Conservation (phyloP, 2,329 filamentous ascomycete species). For the Diplocarpon rosae region DNA sequence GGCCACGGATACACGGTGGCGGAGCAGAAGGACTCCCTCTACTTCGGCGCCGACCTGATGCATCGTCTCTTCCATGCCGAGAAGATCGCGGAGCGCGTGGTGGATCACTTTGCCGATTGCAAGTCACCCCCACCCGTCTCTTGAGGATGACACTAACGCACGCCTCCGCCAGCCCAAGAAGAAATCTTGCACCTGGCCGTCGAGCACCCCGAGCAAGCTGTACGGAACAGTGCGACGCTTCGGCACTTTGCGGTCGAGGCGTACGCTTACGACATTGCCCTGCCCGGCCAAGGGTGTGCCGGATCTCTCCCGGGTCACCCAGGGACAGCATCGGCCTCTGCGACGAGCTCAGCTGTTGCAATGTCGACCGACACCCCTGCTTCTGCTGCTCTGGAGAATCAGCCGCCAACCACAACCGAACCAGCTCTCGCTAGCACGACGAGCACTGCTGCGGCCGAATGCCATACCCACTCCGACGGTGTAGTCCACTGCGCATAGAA, state of each 20-base stretch:
- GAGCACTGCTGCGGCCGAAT: constrained; percentile 24
- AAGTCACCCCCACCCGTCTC: constrained; percentile 36
- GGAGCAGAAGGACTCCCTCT: constrained; percentile 43
- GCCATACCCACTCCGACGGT: constrained; percentile 33
- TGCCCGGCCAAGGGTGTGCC: constrained; percentile 50
- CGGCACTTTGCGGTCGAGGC: constrained; percentile 60
- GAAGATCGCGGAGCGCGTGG: constrained; percentile 43
- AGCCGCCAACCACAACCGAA: constrained; percentile 2
- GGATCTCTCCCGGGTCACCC: constrained; percentile 29
- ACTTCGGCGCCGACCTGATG: constrained; percentile 55
- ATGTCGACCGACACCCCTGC: neutral
- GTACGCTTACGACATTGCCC: constrained; percentile 53
- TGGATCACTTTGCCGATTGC: constrained; percentile 52
- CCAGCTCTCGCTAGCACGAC: constrained; percentile 7
- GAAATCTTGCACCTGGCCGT: constrained; percentile 4
- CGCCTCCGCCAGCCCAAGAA: constrained; percentile 23
- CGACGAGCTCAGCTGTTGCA: neutral
- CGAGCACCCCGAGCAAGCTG: constrained; percentile 24
- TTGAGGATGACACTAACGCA: constrained; percentile 34
- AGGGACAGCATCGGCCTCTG: constrained; percentile 7
- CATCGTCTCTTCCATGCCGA: constrained; percentile 57
- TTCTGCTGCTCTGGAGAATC: neutral
- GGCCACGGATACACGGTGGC: constrained; percentile 51
- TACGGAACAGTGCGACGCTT: constrained; percentile 48
- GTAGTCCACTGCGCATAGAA: constrained; percentile 30